phyloP scores from a whole-genome alignment of 306 rosid species.

The Astragalus glycyphyllos region DNA sequence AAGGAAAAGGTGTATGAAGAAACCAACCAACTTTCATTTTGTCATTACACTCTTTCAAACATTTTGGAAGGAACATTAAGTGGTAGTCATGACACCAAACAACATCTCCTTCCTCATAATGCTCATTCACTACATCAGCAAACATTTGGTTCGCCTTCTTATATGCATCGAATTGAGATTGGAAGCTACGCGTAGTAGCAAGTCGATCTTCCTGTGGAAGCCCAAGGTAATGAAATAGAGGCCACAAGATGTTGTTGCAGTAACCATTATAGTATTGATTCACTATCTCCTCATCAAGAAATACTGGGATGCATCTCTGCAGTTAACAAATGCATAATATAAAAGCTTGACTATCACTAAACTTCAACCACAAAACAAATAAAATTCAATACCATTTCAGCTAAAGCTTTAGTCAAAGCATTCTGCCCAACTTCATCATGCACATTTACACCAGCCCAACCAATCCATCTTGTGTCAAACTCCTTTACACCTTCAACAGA shows the following conservation, averaged over 20 bases:
- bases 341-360: conserved; percentile 29
- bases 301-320: conserved; percentile 93
- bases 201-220: conserved; percentile 98
- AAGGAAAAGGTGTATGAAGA: conserved; percentile 99
- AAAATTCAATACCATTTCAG: conserved; percentile 78
- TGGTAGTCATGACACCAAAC: conserved; percentile 99
- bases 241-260: conserved; percentile 98
- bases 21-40: conserved; percentile 98
- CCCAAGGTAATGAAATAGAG: conserved; percentile 91
- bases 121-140: conserved; percentile 87
- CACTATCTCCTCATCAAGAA: conserved; percentile 91
- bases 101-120: conserved; percentile 92
- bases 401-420: conserved; percentile 81
- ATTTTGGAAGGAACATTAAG: conserved; percentile 95
- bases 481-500: conserved; percentile 88
- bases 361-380: conserved; percentile 18
- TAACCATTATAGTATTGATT: conserved; percentile 97
- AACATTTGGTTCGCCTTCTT: conserved; percentile 91
- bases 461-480: conserved; percentile 96
- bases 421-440: conserved; percentile 79
- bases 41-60: conserved; percentile 75
- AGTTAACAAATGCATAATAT: conserved; percentile 39
- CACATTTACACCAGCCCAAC: conserved; percentile 98
- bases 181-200: conserved; percentile 92
- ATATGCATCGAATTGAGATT: conserved; percentile 93